A percentile compares a stretch with the other conserved stretches of the same genome.
Evolutionary conservation across 352 stramenopile species (phyloP).

Genomic region (Globisporangium paroecandrum): DNA sequence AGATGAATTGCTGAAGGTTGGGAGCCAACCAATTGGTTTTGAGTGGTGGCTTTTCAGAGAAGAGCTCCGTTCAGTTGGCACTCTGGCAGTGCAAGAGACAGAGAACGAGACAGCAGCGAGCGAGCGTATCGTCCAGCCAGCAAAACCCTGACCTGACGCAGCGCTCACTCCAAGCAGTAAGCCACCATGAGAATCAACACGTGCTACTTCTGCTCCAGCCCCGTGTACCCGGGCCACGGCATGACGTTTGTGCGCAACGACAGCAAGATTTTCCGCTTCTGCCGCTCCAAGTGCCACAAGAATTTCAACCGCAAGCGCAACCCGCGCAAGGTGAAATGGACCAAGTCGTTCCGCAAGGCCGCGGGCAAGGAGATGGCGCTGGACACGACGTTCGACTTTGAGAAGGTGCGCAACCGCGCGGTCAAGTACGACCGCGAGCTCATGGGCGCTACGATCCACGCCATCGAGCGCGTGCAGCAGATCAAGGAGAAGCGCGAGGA

Average conservation of each 20-base stretch:
- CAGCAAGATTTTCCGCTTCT: slow-evolving; percentile 99
- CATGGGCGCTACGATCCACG: slow-evolving; percentile 98
- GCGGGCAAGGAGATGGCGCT: slow-evolving; percentile 99
- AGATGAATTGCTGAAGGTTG: slow-evolving; percentile 7
- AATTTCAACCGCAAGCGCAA: slow-evolving; percentile 99
- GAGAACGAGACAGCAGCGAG: slow-evolving; percentile 7
- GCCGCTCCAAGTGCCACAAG: slow-evolving; percentile 99
- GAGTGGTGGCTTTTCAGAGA: slow-evolving; percentile 11
- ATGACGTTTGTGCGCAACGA: slow-evolving; percentile 99
- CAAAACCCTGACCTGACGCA: not conserved
- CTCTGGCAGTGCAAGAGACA: not conserved
- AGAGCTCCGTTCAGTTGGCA: slow-evolving; percentile 12
- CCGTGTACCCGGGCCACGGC: slow-evolving; percentile 99
- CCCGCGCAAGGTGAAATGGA: slow-evolving; percentile 99
- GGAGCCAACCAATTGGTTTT: slow-evolving; percentile 14
- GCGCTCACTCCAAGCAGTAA: not conserved
- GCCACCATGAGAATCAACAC: slow-evolving; percentile 95
- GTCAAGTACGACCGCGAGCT: slow-evolving; percentile 99
- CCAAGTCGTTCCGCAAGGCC: slow-evolving; percentile 98
- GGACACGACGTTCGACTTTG: slow-evolving; percentile 99
- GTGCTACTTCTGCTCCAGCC: slow-evolving; percentile 99
- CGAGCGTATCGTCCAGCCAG: not conserved
- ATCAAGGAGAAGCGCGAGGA: slow-evolving; percentile 97
- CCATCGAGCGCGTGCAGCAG: slow-evolving; percentile 97
- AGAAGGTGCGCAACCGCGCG: slow-evolving; percentile 98